A percentile compares a stretch with the other conserved stretches of the same genome.
Evolutionary conservation across 1,284 basidiomycete genomes (phyloP).

Genomic region (Austroboletus niveus): DNA sequence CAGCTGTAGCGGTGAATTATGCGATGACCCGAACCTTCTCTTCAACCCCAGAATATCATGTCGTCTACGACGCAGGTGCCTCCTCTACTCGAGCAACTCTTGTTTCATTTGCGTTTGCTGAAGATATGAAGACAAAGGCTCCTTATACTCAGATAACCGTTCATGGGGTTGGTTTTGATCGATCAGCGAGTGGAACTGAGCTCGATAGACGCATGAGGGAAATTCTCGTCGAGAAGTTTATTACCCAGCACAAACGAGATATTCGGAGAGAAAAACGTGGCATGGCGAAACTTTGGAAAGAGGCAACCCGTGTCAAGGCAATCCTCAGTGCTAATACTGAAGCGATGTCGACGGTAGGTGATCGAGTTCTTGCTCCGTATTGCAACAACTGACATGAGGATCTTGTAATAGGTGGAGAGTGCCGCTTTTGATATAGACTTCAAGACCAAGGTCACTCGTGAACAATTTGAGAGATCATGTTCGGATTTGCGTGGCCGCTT

Average conservation of each 20-base stretch:
- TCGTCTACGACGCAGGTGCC: slow-evolving; percentile 94
- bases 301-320: slow-evolving; percentile 88
- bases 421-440: slow-evolving; percentile 91
- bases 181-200: slow-evolving; percentile 75
- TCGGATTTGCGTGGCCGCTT: slow-evolving; percentile 64
- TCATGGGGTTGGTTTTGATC: slow-evolving; percentile 78
- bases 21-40: slow-evolving; percentile 93
- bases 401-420: slow-evolving; percentile 71
- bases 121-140: slow-evolving; percentile 46
- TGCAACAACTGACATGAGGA: slow-evolving; percentile 3
- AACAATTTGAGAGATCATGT: slow-evolving; percentile 74
- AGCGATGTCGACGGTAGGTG: slow-evolving; percentile 64
- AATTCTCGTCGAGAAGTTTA: slow-evolving; percentile 76
- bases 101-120: slow-evolving; percentile 71
- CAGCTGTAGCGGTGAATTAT: slow-evolving; percentile 91
- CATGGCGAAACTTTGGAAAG: slow-evolving; percentile 93
- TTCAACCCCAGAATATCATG: slow-evolving; percentile 73
- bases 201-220: slow-evolving; percentile 85
- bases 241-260: slow-evolving; percentile 62
- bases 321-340: slow-evolving; percentile 93
- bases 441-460: slow-evolving; percentile 72
- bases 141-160: slow-evolving; percentile 75
- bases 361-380: not conserved
- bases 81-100: slow-evolving; percentile 86
- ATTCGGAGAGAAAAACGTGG: slow-evolving; percentile 77